Base-by-base conservation (phyloP, 2,329 filamentous ascomycete genomes). In the Diaporthe humulicola region DNA sequence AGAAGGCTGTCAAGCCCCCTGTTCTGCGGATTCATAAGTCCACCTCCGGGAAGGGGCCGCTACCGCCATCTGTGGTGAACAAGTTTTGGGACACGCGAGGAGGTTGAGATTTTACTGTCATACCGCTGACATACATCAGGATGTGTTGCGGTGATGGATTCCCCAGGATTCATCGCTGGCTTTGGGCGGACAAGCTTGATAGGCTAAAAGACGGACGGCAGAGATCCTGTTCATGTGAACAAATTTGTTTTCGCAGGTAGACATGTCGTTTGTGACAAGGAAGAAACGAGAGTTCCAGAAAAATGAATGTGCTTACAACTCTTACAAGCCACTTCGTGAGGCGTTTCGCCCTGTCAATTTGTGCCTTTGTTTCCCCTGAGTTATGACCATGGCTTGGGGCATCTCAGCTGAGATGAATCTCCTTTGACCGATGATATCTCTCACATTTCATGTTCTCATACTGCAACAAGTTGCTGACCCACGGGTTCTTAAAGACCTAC, bases 321-420 rank as follows among this genome's bases (percentile, higher is more conserved):
- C 3, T 25, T 36, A 28, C 14, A 22, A 56, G 58, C 36, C 70
- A 64, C 57, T 12, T 19, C 10, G 19, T 22, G 48, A 5, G 30
- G 4, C 64, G 70, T 72, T 36, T 72, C 70, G 54, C 57, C n/a
- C 25, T 22, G n/a, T 45, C 48, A 17, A 4, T 33, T 42, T 19
- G 5, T 12, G 14, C 19, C 57, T 72, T 72, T 72, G 70, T 72
- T 28, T 22, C 57, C 48, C 25, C 36, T 54, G 36, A 25, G 36
- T 9, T 25, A 25, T 36, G 15, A 33, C 6, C 17, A n/a, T 17
- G 5, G 5, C 10, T 61, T 42, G 33, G 33, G 10, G 22, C 17
- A 72, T 3, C 6, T 38, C 57, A 54, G 36, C 30, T 72, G 48
- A n/a, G 22, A 36, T 42, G 57, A 14, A 17, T 10, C 10, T 28